Evolutionary conservation across 2,329 filamentous ascomycete genomes (phyloP), one percentile per base, ranked within the genome.

Genomic region (Clonostachys sp.): DNA sequence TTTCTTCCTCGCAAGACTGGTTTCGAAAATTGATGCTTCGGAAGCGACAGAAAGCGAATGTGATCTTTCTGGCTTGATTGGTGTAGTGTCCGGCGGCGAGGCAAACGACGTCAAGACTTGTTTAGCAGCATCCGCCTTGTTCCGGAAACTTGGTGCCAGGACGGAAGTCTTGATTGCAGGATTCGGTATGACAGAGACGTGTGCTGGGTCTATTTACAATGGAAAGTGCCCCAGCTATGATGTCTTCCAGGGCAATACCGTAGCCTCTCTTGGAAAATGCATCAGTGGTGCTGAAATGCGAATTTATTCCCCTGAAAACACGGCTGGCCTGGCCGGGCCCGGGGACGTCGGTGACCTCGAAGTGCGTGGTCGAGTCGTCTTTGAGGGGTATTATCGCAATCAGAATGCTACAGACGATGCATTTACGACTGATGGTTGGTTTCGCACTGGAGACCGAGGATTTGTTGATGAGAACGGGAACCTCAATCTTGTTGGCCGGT

Each of bases 381-480:
- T 86, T 70, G 74, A 78, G 48, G 75, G 77, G 3, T 87, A 88
- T 57, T 85, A 80, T 74, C 70, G 71, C 43, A 81, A 83, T 45
- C 67, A 71, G 0, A 65, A 73, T 42, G 81, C 79, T 2, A 87
- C 83, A 0, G 58, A 54, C 13, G 74, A 81, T 33, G 77, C 78
- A 1, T 70, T 84, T 45, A 81, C 77, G 1, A 64, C 73, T 0
- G 66, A 72, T 51, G 64, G 65, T 2, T 74, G 70, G 68, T 73
- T 73, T 48, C 51, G 51, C 6, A 74, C 71, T 0, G 71, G 69
- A 1, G 70, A 74, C 47, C 50, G 52, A 12, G 68, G 55, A 2
- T 47, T 50, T 7, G 54, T 72, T 13, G 69, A 74, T 46, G 12
- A 42, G 1, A 24, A 50, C 1, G 66, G 68, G 2, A 55, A 62